Percentiles rank a stretch among this genome's conserved stretches.
phyloP scores from a whole-genome alignment of 371 early-diverging fungal species.

The Mortierella sp. region DNA sequence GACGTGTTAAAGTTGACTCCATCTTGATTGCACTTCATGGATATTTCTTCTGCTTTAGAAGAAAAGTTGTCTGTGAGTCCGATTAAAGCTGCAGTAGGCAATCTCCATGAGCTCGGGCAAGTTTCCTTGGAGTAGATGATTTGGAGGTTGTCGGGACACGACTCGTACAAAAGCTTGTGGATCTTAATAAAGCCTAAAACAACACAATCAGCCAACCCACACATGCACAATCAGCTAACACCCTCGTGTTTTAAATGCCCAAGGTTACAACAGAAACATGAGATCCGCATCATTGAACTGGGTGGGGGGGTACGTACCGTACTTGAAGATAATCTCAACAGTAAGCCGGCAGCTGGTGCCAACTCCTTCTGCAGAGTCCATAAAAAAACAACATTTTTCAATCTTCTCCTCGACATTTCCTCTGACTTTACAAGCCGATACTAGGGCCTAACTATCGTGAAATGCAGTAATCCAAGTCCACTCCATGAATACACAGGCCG shows the following conservation, averaged over 20 bases:
- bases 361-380: conserved; percentile 47
- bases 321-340: conserved; percentile 36
- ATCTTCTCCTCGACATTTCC: conserved; percentile 41
- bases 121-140: conserved; percentile 27
- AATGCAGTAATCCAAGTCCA: not conserved
- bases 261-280: too few relatives aligned
- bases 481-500: not conserved
- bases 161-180: conserved; percentile 43
- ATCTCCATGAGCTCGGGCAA: conserved; percentile 33
- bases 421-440: conserved; percentile 39
- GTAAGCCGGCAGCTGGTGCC: conserved; percentile 45
- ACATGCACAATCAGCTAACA: not conserved
- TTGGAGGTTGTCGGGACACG: conserved; percentile 34
- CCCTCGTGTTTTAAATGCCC: not conserved
- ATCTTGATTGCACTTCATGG: conserved; percentile 28
- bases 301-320: conserved; percentile 21
- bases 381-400: conserved; percentile 34
- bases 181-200: conserved; percentile 41
- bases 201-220: not conserved
- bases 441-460: conserved; percentile 23
- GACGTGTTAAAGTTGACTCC: conserved; percentile 27
- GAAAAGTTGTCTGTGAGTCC: conserved; percentile 40
- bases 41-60: conserved; percentile 38
- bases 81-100: conserved; percentile 21
- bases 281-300: too few relatives aligned